Evolutionary conservation across 805 yeast genomes (phyloP).

Genomic region (Starmerella stigmatis): DNA sequence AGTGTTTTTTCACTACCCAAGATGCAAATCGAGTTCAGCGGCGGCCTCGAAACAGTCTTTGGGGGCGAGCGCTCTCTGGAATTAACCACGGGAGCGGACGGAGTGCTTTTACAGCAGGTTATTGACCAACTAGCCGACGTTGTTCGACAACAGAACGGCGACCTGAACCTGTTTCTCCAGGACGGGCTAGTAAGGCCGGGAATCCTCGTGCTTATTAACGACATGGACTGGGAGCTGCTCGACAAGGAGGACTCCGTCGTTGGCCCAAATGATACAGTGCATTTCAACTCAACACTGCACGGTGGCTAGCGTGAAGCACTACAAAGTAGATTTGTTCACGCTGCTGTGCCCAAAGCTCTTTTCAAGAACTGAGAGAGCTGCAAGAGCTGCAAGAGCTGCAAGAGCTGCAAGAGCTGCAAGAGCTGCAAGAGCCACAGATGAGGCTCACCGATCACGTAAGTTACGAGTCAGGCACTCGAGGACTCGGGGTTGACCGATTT

Average conservation of each 20-base stretch:
- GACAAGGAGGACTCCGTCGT: constrained; percentile 76
- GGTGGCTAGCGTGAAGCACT: constrained; percentile 52
- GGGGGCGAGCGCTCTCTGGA: constrained; percentile 46
- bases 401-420: no score
- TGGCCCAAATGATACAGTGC: constrained; percentile 62
- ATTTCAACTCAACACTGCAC: constrained; percentile 87
- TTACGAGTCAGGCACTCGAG: no score
- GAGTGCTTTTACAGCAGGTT: constrained; percentile 35
- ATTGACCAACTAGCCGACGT: constrained; percentile 34
- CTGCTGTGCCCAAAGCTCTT: background rate
- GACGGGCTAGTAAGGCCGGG: constrained; percentile 85
- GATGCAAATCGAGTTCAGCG: constrained; percentile 36
- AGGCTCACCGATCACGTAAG: no score
- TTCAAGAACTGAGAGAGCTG: background rate
- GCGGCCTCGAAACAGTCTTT: constrained; percentile 79
- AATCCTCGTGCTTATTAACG: constrained; percentile 79
- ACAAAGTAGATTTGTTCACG: background rate
- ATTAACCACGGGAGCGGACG: constrained; percentile 37
- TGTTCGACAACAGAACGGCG: constrained; percentile 27
- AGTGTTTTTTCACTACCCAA: background rate
- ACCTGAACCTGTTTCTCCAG: constrained; percentile 65
- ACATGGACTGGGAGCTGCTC: constrained; percentile 93
- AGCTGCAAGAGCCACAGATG: no score
- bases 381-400: no score
- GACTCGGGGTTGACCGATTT: no score